Evolutionary conservation across 1,139 yeast species (phyloP).

Genomic region (Eremothecium cymbalariae): DNA sequence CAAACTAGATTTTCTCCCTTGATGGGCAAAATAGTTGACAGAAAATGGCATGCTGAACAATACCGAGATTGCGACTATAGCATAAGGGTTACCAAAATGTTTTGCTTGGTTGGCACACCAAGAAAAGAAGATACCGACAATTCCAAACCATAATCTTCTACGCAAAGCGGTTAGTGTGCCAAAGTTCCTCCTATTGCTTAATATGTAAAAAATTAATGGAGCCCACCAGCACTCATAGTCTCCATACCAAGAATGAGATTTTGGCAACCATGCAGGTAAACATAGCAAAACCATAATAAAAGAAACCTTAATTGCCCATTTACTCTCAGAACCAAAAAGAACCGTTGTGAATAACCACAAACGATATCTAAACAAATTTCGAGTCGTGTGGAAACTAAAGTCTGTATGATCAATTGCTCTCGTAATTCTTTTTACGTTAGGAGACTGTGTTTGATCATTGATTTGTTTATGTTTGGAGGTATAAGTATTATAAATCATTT

Average conservation of each 20-base stretch:
- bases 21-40: slow-evolving; percentile 31
- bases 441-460: slow-evolving; percentile 10
- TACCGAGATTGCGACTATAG: slow-evolving; percentile 36
- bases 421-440: slow-evolving; percentile 15
- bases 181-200: slow-evolving; percentile 39
- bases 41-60: slow-evolving; percentile 33
- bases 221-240: slow-evolving; percentile 39
- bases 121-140: slow-evolving; percentile 41
- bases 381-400: slow-evolving; percentile 34
- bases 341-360: slow-evolving; percentile 35
- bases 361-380: slow-evolving; percentile 31
- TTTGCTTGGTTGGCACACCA: slow-evolving; percentile 38
- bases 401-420: slow-evolving; percentile 37
- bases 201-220: slow-evolving; percentile 34
- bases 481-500: slow-evolving; percentile 36
- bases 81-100: slow-evolving; percentile 35
- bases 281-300: slow-evolving; percentile 34
- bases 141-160: slow-evolving; percentile 32
- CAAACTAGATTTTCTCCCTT: slow-evolving; percentile 38
- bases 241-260: slow-evolving; percentile 37
- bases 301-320: slow-evolving; percentile 38
- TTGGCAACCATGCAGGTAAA: slow-evolving; percentile 38
- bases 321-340: slow-evolving; percentile 35
- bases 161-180: slow-evolving; percentile 36
- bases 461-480: slow-evolving; percentile 33